These are phyloP conservation scores for Crucibulum laeve DNA, from an alignment of 768 basidiomycete genomes.

Conservation along the genomic window DNA sequence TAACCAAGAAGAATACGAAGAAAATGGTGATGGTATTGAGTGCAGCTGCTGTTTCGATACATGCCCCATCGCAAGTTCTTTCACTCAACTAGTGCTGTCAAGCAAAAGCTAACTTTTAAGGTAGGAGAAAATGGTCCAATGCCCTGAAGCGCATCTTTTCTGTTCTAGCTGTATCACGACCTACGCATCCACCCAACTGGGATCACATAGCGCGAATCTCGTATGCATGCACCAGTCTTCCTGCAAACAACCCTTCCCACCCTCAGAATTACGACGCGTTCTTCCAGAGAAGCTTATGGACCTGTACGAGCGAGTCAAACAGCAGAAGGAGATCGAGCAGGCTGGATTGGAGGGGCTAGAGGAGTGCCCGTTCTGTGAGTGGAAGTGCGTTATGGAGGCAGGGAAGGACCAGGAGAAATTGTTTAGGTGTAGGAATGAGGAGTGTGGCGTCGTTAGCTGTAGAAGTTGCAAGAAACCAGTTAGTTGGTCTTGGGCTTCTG, in stretches of 20 bases:
- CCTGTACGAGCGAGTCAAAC: constrained; percentile 71
- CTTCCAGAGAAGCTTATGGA: constrained; percentile 62
- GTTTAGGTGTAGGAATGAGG: constrained; percentile 51
- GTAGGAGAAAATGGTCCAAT: constrained; percentile 84
- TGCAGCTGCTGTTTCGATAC: constrained; percentile 84
- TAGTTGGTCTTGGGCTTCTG: constrained; percentile 16
- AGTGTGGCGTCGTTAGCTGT: constrained; percentile 76
- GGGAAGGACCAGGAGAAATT: constrained; percentile 54
- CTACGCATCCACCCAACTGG: constrained; percentile 67
- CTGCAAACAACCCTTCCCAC: constrained; percentile 64
- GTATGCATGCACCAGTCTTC: constrained; percentile 82
- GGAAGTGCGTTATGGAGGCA: constrained; percentile 71
- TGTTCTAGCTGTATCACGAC: constrained; percentile 67
- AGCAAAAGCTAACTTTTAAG: constrained; percentile 1
- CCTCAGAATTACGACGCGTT: constrained; percentile 64
- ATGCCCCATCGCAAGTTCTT: constrained; percentile 59
- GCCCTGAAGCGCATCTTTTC: constrained; percentile 86
- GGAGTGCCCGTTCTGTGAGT: constrained; percentile 91
- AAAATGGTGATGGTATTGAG: constrained; percentile 62
- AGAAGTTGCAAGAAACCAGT: constrained; percentile 73
- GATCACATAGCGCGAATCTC: constrained; percentile 55
- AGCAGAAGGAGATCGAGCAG: constrained; percentile 73
- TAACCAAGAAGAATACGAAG: constrained; percentile 39
- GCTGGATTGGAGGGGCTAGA: constrained; percentile 79
- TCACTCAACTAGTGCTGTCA: constrained; percentile 2